Evolutionary conservation across 1,284 basidiomycete genomes (phyloP).

Genomic region (Malassezia caprae): DNA sequence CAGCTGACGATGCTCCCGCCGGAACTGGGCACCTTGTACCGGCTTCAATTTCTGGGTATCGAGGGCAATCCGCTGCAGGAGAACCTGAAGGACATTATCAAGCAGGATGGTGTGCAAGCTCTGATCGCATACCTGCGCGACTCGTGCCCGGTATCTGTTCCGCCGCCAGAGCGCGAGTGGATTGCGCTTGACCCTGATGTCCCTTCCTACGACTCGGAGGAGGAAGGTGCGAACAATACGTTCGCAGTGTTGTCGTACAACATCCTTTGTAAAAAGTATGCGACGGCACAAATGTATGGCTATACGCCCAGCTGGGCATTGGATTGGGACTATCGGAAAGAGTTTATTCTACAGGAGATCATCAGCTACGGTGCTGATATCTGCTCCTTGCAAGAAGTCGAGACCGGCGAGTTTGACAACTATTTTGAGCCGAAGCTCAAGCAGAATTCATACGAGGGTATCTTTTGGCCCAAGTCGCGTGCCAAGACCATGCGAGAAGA

Average conservation of each 20-base stretch:
- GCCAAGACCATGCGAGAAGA: slow-evolving; percentile 85
- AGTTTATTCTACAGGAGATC: slow-evolving; percentile 77
- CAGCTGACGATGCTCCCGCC: slow-evolving; percentile 70
- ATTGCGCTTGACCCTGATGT: slow-evolving; percentile 62
- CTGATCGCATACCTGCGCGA: slow-evolving; percentile 82
- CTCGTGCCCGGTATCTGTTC: slow-evolving; percentile 66
- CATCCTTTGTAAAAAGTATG: slow-evolving; percentile 83
- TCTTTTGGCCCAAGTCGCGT: slow-evolving; percentile 85
- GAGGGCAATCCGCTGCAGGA: slow-evolving; percentile 89
- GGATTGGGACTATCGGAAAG: slow-evolving; percentile 86
- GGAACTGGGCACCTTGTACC: slow-evolving; percentile 81
- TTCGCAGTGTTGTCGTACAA: slow-evolving; percentile 85
- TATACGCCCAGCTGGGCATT: slow-evolving; percentile 96
- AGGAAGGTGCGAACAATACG: slow-evolving; percentile 50
- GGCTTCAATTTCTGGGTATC: slow-evolving; percentile 82
- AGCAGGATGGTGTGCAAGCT: slow-evolving; percentile 82
- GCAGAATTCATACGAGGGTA: slow-evolving; percentile 75
- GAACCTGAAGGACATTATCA: slow-evolving; percentile 66
- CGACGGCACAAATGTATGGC: slow-evolving; percentile 81
- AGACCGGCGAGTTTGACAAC: slow-evolving; percentile 83
- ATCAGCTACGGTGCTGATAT: slow-evolving; percentile 76
- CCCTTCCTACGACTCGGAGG: slow-evolving; percentile 51
- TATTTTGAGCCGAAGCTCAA: slow-evolving; percentile 72
- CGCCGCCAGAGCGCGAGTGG: slow-evolving; percentile 77
- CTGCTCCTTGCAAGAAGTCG: slow-evolving; percentile 82